A percentile compares a stretch with the other conserved stretches of the same genome.
These are phyloP conservation scores for Buddleja alternifolia DNA, from an alignment of 257 asterid genomes.

Conservation along the genomic window DNA sequence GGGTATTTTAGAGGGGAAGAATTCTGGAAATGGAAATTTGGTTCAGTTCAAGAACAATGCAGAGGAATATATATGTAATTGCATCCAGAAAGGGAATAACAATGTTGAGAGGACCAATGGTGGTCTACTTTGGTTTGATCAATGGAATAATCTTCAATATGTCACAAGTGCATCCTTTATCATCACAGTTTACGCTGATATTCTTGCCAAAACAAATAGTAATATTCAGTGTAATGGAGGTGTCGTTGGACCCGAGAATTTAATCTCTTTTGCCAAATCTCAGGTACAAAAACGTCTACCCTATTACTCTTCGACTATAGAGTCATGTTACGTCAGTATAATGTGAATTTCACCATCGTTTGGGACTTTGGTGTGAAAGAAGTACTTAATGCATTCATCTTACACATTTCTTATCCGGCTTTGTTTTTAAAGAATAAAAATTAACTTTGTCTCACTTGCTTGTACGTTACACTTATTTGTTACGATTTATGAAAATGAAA, in stretches of 20 bases:
- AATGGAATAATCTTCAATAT: conserved; percentile 62
- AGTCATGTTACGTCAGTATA: too few relatives aligned
- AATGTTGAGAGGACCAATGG: conserved; percentile 36
- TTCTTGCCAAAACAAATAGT: conserved; percentile 26
- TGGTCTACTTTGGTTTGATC: conserved; percentile 54
- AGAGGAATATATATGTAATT: conserved; percentile 60
- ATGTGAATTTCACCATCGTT: too few relatives aligned
- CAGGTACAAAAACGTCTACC: conserved; percentile 39
- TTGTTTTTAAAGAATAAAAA: too few relatives aligned
- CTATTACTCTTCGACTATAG: too few relatives aligned
- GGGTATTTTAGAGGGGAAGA: conserved; percentile 38
- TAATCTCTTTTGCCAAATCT: conserved; percentile 38
- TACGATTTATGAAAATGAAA: too few relatives aligned
- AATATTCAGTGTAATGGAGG: conserved; percentile 43
- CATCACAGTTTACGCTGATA: conserved; percentile 45
- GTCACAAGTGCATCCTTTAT: conserved; percentile 51
- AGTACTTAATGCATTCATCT: too few relatives aligned
- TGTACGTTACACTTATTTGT: too few relatives aligned
- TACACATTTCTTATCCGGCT: too few relatives aligned
- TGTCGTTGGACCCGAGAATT: conserved; percentile 26
- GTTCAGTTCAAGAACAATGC: conserved; percentile 32
- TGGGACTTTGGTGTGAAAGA: too few relatives aligned
- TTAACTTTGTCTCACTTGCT: too few relatives aligned
- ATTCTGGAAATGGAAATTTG: conserved; percentile 31
- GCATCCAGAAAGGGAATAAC: conserved; percentile 47